A percentile compares a stretch with the other conserved stretches of the same genome.
Conservation (phyloP, 2,329 filamentous ascomycete species). For the Paecilomyces dactylethromorphus region DNA sequence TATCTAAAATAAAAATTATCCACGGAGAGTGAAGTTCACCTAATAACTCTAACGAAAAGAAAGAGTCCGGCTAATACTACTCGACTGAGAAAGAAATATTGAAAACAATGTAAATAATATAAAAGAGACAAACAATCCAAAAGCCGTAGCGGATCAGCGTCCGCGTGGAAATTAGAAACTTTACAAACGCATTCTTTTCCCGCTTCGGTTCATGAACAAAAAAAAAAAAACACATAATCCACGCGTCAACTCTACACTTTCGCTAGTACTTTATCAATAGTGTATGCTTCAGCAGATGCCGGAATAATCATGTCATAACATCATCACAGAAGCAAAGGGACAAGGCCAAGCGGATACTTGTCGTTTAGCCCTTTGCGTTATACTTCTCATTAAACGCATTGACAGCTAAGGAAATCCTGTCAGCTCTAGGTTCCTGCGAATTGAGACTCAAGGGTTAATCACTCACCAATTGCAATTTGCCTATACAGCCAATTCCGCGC, state of each 20-base stretch:
- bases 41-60: neutral
- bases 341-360: neutral
- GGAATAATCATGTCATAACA: neutral
- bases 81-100: neutral
- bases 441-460: neutral
- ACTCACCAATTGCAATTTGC: slow-evolving; percentile 55
- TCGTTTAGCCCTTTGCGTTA: slow-evolving; percentile 49
- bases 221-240: neutral
- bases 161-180: neutral
- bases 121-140: neutral
- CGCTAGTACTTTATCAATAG: neutral
- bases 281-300: neutral
- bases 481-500: slow-evolving; percentile 60
- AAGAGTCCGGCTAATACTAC: neutral
- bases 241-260: neutral
- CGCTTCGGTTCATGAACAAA: neutral
- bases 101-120: neutral
- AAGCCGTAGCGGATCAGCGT: neutral
- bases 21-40: neutral
- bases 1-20: neutral
- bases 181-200: neutral
- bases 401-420: slow-evolving; percentile 39
- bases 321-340: neutral
- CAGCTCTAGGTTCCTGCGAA: neutral
- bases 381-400: slow-evolving; percentile 64